Evolutionary conservation across 225 moss, liverwort and hornwort genomes (phyloP), one percentile per base, ranked within the genome.

Genomic region (Thuidium tamariscinum): DNA sequence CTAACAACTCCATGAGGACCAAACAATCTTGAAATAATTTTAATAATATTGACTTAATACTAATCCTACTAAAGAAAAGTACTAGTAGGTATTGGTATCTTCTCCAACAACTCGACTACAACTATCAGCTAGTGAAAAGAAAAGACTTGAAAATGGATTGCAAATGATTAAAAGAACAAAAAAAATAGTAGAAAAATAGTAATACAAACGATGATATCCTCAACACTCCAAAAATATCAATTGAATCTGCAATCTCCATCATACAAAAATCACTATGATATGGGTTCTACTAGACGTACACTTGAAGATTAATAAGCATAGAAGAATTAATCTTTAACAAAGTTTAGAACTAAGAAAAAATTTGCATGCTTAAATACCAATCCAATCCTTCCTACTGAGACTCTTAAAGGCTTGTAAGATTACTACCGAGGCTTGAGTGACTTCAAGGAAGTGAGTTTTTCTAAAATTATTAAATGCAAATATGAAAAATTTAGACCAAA

Each of bases 391-490:
- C 9, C 25, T 62, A n/a, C 3, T 3, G 1, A 62, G 9, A 13
- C 27, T 60, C 27, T 13, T 27, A 16, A 29, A 77, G 25, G 55
- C 77, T 55, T 77, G 13, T 22, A n/a, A 22, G 9, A n/a, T 14
- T 75, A 75, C 49, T 13, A 57, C 13, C 12, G 2, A 79, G 44
- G 30, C 7, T 63, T 80, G 22, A 63, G 9, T 46, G 25, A 64
- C 17, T 48, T 18, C 4, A 49, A 49, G 7, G 8, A 11, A 25
- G 10, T 0, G 1, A 48, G 2, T 25, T n/a, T 65, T 0, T 23
- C 0, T 26, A 0, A 65, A 61, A 48, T 8, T 17, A 25, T 0
- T 64, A 7, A 17, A n/a, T n/a, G 17, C 11, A 17, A 36, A 36
- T 34, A 44, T 74, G 4, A 48, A n/a, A 21, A 13, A 11, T 65